Conservation (phyloP, 2,329 filamentous ascomycete species). For the Epicoccum nigrum region DNA sequence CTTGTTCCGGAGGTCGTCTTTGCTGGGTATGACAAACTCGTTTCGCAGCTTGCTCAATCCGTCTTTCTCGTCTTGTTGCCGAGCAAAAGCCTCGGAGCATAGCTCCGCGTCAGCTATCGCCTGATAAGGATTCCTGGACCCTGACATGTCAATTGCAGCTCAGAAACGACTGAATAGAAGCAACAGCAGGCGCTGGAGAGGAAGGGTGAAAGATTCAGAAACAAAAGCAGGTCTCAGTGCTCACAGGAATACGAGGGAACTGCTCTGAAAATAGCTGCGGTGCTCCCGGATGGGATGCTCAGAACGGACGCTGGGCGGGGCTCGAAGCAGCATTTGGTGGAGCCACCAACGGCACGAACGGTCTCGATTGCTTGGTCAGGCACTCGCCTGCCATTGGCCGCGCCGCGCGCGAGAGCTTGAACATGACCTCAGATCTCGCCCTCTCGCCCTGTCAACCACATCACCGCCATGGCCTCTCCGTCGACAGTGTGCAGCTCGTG, state of each 20-base stretch:
- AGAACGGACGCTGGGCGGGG: slow-evolving; percentile 3
- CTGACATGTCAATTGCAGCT: slow-evolving; percentile 29
- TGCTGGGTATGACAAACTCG: slow-evolving; percentile 80
- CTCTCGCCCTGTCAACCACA: slow-evolving; percentile 6
- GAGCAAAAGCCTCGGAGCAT: slow-evolving; percentile 41
- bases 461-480: slow-evolving; percentile 32
- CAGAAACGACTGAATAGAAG: neutral
- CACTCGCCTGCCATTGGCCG: slow-evolving; percentile 22
- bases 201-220: neutral
- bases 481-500: slow-evolving; percentile 41
- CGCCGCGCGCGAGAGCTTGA: slow-evolving; percentile 7
- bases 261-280: slow-evolving; percentile 15
- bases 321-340: slow-evolving; percentile 1
- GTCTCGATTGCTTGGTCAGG: slow-evolving; percentile 17
- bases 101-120: slow-evolving; percentile 27
- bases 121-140: slow-evolving; percentile 32
- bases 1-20: slow-evolving; percentile 70
- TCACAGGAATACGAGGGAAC: neutral
- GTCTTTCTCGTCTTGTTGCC: slow-evolving; percentile 46
- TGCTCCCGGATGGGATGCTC: slow-evolving; percentile 10
- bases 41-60: slow-evolving; percentile 56
- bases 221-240: neutral
- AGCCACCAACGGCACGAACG: slow-evolving; percentile 14
- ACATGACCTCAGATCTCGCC: slow-evolving; percentile 23
- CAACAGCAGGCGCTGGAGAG: neutral